Percentiles rank a stretch among this genome's conserved stretches.
phyloP scores from a whole-genome alignment of 169 alveolate genomes.

The Amoebophrya sp. region DNA sequence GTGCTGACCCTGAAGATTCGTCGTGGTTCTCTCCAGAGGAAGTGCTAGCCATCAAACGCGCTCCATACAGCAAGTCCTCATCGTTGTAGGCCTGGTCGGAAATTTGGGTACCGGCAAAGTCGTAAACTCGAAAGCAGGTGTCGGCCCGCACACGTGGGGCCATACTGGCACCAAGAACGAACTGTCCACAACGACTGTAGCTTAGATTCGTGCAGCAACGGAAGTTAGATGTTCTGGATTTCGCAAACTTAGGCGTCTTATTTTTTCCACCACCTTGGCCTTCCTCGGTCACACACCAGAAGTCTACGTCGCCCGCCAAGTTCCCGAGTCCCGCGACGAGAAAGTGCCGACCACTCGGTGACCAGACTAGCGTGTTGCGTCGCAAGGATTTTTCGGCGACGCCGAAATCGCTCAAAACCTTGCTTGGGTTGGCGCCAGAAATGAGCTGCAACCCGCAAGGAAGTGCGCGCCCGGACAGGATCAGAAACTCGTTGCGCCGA shows the following conservation, averaged over 20 bases:
- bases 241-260: not conserved
- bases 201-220: not conserved
- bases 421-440: not conserved
- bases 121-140: not conserved
- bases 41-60: too few relatives aligned
- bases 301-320: not conserved
- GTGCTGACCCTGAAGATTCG: too few relatives aligned
- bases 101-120: too few relatives aligned
- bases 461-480: not conserved
- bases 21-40: too few relatives aligned
- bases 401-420: not conserved
- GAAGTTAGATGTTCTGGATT: not conserved
- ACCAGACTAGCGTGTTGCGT: not conserved
- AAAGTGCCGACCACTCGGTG: not conserved
- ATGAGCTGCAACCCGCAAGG: not conserved
- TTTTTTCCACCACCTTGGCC: not conserved
- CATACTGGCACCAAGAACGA: not conserved
- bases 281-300: not conserved
- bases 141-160: not conserved
- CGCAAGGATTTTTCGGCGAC: not conserved
- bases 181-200: not conserved
- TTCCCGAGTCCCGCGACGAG: not conserved
- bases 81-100: too few relatives aligned
- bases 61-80: too few relatives aligned
- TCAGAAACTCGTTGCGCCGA: not conserved